Evolutionary conservation across 2,329 filamentous ascomycete species (phyloP).

Genomic region (Lachnellula occidentalis): DNA sequence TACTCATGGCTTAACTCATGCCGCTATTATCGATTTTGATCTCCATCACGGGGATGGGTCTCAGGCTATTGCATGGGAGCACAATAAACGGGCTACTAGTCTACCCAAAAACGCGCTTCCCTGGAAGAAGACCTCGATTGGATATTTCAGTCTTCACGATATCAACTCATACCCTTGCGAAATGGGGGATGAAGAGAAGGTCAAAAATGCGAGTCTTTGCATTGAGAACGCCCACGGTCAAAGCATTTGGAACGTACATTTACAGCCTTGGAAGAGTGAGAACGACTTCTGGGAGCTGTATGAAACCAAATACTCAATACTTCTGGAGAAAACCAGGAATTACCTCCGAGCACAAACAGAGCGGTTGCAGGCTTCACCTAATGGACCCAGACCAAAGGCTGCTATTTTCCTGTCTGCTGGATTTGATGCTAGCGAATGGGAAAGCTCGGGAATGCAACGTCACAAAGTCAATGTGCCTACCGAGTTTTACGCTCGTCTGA

Average conservation of each 20-base stretch:
- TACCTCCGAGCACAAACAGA: conserved; percentile 73
- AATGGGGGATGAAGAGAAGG: conserved; percentile 85
- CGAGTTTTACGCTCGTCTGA: conserved; percentile 90
- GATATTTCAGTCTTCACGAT: conserved; percentile 95
- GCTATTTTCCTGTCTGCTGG: conserved; percentile 94
- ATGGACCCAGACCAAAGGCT: conserved; percentile 63
- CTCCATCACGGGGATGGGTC: conserved; percentile 94
- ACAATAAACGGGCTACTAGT: conserved; percentile 65
- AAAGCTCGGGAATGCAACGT: conserved; percentile 86
- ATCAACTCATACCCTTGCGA: conserved; percentile 99
- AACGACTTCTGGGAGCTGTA: conserved; percentile 89
- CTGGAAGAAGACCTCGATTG: conserved; percentile 82
- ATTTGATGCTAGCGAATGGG: conserved; percentile 96
- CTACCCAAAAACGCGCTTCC: conserved; percentile 64
- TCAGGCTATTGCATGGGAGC: conserved; percentile 86
- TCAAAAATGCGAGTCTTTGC: conserved; percentile 89
- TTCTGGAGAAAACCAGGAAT: conserved; percentile 74
- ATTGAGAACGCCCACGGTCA: conserved; percentile 93
- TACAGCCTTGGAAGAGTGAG: conserved; percentile 78
- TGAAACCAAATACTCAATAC: conserved; percentile 65
- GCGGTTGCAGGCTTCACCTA: conserved; percentile 50
- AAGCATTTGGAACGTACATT: conserved; percentile 91
- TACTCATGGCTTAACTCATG: conserved; percentile 82
- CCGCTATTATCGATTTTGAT: conserved; percentile 84
- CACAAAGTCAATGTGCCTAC: conserved; percentile 95